Evolutionary conservation across 164 flowering plant genomes (phyloP).

Genomic region (Magnolia sinica): DNA sequence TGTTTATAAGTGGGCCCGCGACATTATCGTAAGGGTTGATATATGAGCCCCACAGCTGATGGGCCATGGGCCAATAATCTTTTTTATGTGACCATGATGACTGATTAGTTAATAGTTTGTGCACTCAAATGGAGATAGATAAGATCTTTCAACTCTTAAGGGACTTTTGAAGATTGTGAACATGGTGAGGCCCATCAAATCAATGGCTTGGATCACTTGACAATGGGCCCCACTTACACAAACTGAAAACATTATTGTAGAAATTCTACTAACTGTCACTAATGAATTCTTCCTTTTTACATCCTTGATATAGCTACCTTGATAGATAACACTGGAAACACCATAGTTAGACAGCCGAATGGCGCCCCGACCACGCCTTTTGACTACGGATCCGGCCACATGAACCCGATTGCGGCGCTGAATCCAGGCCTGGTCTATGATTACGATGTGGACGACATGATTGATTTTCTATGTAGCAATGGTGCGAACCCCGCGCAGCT

Average conservation of each 20-base stretch:
- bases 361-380: slow-evolving; percentile 39
- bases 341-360: slow-evolving; percentile 34
- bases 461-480: slow-evolving; percentile 45
- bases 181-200: no score
- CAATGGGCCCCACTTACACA: no score
- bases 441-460: slow-evolving; percentile 28
- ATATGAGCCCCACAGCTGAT: no score
- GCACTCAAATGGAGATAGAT: no score
- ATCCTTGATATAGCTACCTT: slow-evolving; percentile 21
- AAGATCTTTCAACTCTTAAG: no score
- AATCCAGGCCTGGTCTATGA: slow-evolving; percentile 59
- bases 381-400: slow-evolving; percentile 57
- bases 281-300: no score
- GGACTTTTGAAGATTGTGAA: no score
- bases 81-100: no score
- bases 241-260: no score
- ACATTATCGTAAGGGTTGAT: background rate
- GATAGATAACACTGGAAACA: slow-evolving; percentile 25
- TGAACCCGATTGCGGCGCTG: slow-evolving; percentile 41
- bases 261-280: background rate
- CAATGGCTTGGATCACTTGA: no score
- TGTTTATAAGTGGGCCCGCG: background rate
- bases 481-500: slow-evolving; percentile 41
- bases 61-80: no score
- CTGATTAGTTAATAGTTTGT: no score